Conservation (phyloP, 768 basidiomycete genomes). For the Mycena metata region DNA sequence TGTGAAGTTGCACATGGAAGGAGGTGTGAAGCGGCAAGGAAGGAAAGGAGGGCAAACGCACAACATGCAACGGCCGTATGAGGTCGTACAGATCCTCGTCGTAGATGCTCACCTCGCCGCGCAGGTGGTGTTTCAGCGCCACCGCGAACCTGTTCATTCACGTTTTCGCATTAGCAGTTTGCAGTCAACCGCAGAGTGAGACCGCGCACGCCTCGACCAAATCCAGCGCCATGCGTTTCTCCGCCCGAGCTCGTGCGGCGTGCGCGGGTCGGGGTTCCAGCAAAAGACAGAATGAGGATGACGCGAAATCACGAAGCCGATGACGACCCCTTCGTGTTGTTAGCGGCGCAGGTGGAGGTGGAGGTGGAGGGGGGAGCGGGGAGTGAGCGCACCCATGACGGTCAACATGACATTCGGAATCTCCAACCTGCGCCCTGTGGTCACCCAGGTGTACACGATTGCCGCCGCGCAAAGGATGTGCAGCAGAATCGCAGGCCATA, state of each 20-base stretch:
- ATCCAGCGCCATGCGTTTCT: constrained; percentile 72
- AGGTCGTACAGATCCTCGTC: constrained; percentile 73
- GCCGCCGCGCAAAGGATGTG: constrained; percentile 66
- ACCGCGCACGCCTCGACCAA: constrained; percentile 70
- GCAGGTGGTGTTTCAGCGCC: constrained; percentile 72
- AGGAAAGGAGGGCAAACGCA: constrained; percentile 47
- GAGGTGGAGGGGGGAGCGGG: no score
- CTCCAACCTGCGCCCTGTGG: constrained; percentile 16
- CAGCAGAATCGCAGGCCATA: constrained; percentile 75
- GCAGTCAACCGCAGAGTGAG: neutral
- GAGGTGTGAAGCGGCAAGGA: no score
- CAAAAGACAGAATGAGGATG: no score
- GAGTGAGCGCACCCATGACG: constrained; percentile 65
- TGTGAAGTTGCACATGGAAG: no score
- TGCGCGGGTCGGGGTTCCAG: constrained; percentile 35
- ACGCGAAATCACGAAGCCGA: constrained; percentile 74
- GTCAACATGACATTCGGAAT: constrained; percentile 65
- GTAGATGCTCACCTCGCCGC: constrained; percentile 72
- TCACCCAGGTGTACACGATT: neutral
- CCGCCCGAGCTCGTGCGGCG: constrained; percentile 54
- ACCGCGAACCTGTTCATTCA: constrained; percentile 66
- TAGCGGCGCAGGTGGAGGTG: no score
- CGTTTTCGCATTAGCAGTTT: neutral
- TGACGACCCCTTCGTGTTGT: constrained; percentile 59
- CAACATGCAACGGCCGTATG: constrained; percentile 69